These are phyloP conservation scores for Mangifera indica DNA, from an alignment of 345 rosid species.

Conservation along the genomic window DNA sequence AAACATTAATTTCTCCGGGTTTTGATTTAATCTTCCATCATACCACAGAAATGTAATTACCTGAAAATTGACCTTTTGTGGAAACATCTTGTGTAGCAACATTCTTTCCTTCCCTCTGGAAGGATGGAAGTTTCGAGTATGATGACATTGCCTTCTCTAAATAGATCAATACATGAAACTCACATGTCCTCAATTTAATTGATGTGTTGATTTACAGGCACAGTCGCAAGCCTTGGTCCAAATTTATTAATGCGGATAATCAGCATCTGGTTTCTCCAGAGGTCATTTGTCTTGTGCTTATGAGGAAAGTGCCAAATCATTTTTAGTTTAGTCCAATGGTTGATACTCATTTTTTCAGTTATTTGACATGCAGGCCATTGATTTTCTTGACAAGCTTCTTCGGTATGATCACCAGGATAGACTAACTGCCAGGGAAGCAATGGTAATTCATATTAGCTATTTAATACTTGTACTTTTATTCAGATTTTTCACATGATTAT, in stretches of 20 bases:
- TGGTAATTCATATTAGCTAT: conserved; percentile 47
- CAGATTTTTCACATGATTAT: neutral
- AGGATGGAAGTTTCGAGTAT: neutral
- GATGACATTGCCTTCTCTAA: neutral
- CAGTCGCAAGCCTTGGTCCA: conserved; percentile 91
- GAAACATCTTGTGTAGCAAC: neutral
- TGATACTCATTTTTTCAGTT: conserved; percentile 18
- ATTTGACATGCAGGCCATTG: conserved; percentile 63
- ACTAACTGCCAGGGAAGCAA: conserved; percentile 90
- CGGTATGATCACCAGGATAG: conserved; percentile 94
- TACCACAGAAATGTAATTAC: neutral
- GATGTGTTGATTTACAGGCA: conserved; percentile 51
- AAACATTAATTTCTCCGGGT: conserved; percentile 5
- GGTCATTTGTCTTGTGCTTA: conserved; percentile 38
- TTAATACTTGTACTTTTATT: neutral
- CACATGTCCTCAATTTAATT: neutral
- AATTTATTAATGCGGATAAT: conserved; percentile 79
- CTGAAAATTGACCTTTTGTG: neutral
- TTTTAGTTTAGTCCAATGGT: conserved; percentile 5
- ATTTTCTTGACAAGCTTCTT: conserved; percentile 88
- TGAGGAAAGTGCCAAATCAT: neutral
- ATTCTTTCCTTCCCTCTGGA: neutral
- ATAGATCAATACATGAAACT: conserved; percentile 1
- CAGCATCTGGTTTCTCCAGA: conserved; percentile 91
- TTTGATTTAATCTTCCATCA: neutral